phyloP scores from a whole-genome alignment of 1,139 yeast genomes.

The Sugiyamaella castrensis region DNA sequence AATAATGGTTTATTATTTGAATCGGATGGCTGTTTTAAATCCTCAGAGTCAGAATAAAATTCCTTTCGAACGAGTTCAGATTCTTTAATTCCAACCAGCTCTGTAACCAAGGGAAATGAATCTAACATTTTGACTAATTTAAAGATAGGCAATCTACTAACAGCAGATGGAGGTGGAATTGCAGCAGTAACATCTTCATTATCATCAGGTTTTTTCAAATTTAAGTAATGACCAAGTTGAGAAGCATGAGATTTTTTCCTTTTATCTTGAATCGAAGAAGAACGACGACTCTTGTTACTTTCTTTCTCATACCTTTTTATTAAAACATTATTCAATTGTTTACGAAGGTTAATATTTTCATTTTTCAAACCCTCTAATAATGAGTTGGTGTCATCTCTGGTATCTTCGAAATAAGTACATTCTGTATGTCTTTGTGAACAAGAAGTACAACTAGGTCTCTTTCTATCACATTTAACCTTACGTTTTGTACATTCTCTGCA shows the following conservation, averaged over 20 bases:
- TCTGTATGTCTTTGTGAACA: not conserved
- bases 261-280: not conserved
- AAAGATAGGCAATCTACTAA: not conserved
- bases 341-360: not conserved
- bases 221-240: slow-evolving; percentile 1
- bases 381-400: not conserved
- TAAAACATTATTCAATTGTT: not conserved
- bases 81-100: not conserved
- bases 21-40: not conserved
- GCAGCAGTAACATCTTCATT: not conserved
- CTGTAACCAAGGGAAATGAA: not conserved
- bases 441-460: not conserved
- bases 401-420: not conserved
- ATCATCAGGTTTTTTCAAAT: not conserved
- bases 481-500: not conserved
- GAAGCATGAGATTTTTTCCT: not conserved
- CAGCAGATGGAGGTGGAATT: not conserved
- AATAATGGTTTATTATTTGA: too few species aligned
- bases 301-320: not conserved
- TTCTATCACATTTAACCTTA: slow-evolving; percentile 1
- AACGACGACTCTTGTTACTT: not conserved
- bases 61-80: not conserved
- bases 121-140: not conserved
- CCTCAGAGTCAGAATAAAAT: not conserved
- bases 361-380: not conserved